These are phyloP conservation scores for Chlamydomonas eustigma DNA, from an alignment of 139 green algal genomes.

Conservation along the genomic window DNA sequence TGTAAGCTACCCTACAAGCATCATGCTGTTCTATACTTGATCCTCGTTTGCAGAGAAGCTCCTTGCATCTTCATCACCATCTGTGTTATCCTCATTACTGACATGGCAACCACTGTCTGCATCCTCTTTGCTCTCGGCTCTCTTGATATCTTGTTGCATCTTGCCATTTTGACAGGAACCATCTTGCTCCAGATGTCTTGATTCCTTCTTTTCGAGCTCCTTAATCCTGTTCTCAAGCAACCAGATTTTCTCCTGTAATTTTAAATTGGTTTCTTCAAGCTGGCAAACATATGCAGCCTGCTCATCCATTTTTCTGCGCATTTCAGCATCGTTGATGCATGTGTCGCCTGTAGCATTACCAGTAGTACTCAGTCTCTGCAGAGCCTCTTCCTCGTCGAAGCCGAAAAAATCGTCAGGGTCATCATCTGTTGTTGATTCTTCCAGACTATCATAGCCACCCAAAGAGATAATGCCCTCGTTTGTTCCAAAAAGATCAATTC, in stretches of 20 bases:
- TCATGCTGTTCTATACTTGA: too few species aligned
- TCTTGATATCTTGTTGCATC: too few species aligned
- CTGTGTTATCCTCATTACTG: too few species aligned
- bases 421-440: background rate
- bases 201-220: too few species aligned
- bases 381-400: background rate
- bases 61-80: too few species aligned
- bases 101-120: too few species aligned
- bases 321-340: too few species aligned
- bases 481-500: conserved; percentile 12
- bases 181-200: too few species aligned
- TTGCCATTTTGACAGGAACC: too few species aligned
- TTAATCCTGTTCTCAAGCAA: conserved; percentile 12
- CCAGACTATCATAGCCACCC: background rate
- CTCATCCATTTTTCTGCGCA: background rate
- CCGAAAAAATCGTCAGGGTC: conserved; percentile 5
- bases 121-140: too few species aligned
- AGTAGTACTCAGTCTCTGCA: background rate
- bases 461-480: background rate
- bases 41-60: too few species aligned
- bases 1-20: too few species aligned
- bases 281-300: conserved; percentile 8
- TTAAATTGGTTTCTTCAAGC: conserved; percentile 9
- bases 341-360: background rate
- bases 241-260: background rate